A percentile compares a stretch with the other conserved stretches of the same genome.
phyloP scores from a whole-genome alignment of 176 grass and related monocot species.

The maize (Zea mays) region Zm-B73-REFERENCE-NAM-5.0 NC_050105.1:142135001-142135500 shows the following conservation, averaged over 20 bases:
- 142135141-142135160: conserved; percentile 66
- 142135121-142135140: conserved; percentile 60
- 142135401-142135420: conserved; percentile 70
- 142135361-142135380: conserved; percentile 74
- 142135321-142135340: conserved; percentile 49
- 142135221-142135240: conserved; percentile 52
- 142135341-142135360: conserved; percentile 46
- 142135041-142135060: conserved; percentile 40
- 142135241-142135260: conserved; percentile 48
- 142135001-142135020: conserved; percentile 25
- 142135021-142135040: conserved; percentile 51
- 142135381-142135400: conserved; percentile 58
- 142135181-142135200: conserved; percentile 58
- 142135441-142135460: conserved; percentile 54
- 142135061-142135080: conserved; percentile 36
- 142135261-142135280: conserved; percentile 32
- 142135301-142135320: conserved; percentile 59
- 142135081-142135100: conserved; percentile 62
- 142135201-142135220: conserved; percentile 63
- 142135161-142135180: conserved; percentile 51
- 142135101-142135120: conserved; percentile 52
- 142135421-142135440: conserved; percentile 61
- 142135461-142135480: conserved; percentile 56
- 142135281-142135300: conserved; percentile 26
- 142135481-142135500: conserved; percentile 55